Evolutionary conservation across 352 stramenopile genomes (phyloP), one percentile per base, ranked within the genome.

Genomic region (Phytophthora tentaculata): DNA sequence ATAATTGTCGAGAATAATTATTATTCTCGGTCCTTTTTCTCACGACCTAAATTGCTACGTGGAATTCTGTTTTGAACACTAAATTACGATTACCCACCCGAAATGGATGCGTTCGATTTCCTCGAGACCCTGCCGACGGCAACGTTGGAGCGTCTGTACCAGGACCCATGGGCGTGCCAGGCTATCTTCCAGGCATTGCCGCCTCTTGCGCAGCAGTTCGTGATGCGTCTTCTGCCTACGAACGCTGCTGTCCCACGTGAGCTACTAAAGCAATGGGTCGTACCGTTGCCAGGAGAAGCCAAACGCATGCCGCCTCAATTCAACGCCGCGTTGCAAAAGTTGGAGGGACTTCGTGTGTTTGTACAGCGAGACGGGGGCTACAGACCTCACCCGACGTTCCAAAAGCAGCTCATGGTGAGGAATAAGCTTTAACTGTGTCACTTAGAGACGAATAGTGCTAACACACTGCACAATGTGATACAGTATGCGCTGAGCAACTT

Each of bases 121-220:
- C 78, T 95, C 26, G 84, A 91, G 81, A 91, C 86, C 71, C 79
- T 94, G 61, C 84, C 88, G 54, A 81, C 74, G 48, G 74, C 71
- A 55, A 93, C 85, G 64, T 71, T 95, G 24, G 86, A 93, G 74
- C 80, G 86, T 32, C 78, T 95, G 32, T 95, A 93, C 59, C 74
- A 89, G 61, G 88, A 95, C 64, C 86, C 89, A 49, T 97, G 89
- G 89, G 91, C 89, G 7, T 97, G 91, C 59, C 86, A 96, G 64
- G 91, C 91, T 16, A 84, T 97, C 5, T 94, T 96, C 68, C 89
- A 96, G 77, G 87, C 89, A 22, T 81, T 97, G 13, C 81, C 85
- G 16, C 69, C 90, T 12, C 83, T 97, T 20, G 86, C 89, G 17
- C 91, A 97, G 74, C 91, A 97, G 74, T 95, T 97, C 50, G 88